A percentile compares a stretch with the other conserved stretches of the same genome.
Conservation (phyloP, 2,329 filamentous ascomycete genomes). For the Lecanosticta acicola region DNA sequence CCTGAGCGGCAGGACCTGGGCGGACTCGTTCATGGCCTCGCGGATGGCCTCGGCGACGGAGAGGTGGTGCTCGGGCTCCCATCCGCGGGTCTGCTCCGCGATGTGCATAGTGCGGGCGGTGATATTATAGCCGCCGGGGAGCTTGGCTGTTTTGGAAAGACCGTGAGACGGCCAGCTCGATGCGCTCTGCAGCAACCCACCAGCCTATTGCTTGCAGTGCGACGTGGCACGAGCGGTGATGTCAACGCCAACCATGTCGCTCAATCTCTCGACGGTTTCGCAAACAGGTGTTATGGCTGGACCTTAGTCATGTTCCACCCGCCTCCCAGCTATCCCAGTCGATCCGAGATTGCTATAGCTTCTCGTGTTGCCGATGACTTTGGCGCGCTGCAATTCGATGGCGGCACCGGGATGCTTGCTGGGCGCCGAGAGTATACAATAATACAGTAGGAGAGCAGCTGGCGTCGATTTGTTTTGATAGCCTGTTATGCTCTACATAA, state of each 20-base stretch:
- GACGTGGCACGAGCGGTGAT: not conserved
- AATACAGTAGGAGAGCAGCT: no score
- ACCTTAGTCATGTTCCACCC: conserved; percentile 9
- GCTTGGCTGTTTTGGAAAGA: not conserved
- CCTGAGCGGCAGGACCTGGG: conserved; percentile 3
- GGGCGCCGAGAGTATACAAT: no score
- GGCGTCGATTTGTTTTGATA: no score
- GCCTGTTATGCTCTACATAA: no score
- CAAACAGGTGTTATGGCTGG: not conserved
- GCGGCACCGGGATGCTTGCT: not conserved
- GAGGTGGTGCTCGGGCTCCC: conserved; percentile 16
- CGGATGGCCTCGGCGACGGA: conserved; percentile 24
- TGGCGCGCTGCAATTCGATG: not conserved
- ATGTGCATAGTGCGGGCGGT: conserved; percentile 5
- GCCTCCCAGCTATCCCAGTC: conserved; percentile 2
- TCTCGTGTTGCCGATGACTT: not conserved
- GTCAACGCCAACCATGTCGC: not conserved
- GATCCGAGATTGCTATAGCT: not conserved
- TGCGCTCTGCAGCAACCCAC: not conserved
- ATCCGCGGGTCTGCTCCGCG: conserved; percentile 15
- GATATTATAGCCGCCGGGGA: not conserved
- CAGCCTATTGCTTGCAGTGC: conserved; percentile 1
- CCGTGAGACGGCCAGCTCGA: not conserved
- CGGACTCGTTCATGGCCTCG: conserved; percentile 24
- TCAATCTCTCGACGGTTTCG: not conserved